Base-by-base conservation (phyloP, 2,329 filamentous ascomycete species). In the Claviceps monticola region DNA sequence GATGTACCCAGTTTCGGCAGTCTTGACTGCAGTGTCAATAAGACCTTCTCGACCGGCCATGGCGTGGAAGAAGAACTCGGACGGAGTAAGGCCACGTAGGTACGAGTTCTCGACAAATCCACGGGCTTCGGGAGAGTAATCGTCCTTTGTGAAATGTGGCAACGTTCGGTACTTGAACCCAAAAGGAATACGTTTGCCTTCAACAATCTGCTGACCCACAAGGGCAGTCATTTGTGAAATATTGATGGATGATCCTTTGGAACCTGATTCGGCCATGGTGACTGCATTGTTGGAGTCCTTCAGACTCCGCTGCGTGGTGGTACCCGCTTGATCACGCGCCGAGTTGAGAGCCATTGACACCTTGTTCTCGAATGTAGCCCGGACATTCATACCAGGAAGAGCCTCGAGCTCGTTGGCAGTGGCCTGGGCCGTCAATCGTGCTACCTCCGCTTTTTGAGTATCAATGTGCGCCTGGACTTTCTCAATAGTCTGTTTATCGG, bases 1-100 rank as follows among this genome's bases (percentile, higher is more conserved):
- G 58, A 98, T 98, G 68, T 98, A 98, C 71, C 93, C 93, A 53
- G 94, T 98, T 70, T 98, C 94, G 19, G 93, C 93, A 58, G 93
- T 98, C 79, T 98, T 98, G 71, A 98, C 94, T 58, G 93, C 93
- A 50, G 93, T 98, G 78, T 98, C 93, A 61, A 98, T 98, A 51
- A 98, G 78, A 95, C 93, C 93, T 72, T 98, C 93, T 74, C 93
- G 83, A 88, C 93, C 93, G 76, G 93, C 93, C 93, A 98, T 98
- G 64, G 93, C 93, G 79, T 98, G 93, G 78, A 98, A 98, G 74
- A 96, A 98, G 72, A 98, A 98, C 61, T 98, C 93, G 1, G 87
- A 84, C 0, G 93, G 93, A 0, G 94, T 98, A 54, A 98, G 73
- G 52, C 93, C 93, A 74, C 93, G 87, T 13, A 98, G 80, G 62